Evolutionary conservation across 2,329 filamentous ascomycete species (phyloP).

Genomic region (Allantophomopsis cytisporea): DNA sequence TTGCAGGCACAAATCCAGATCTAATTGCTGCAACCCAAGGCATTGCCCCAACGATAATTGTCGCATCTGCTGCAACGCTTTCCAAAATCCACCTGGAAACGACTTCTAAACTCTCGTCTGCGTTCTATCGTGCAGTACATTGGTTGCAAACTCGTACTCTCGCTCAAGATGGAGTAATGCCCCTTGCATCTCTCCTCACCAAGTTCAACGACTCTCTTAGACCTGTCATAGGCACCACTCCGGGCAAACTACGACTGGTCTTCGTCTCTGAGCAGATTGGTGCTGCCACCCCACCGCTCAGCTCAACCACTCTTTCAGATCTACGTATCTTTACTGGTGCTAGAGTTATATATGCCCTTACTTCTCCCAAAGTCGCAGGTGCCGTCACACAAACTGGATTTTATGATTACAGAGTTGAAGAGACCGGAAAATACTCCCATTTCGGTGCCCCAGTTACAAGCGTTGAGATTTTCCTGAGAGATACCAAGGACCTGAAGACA

Average conservation of each 20-base stretch:
- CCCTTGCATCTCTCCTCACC: constrained; percentile 47
- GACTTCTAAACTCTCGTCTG: constrained; percentile 42
- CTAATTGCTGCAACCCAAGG: constrained; percentile 60
- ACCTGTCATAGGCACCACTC: constrained; percentile 44
- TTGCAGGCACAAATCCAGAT: constrained; percentile 60
- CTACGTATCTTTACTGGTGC: constrained; percentile 70
- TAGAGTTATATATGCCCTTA: constrained; percentile 74
- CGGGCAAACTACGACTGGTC: constrained; percentile 68
- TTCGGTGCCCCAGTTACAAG: constrained; percentile 75
- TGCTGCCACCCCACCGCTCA: constrained; percentile 47
- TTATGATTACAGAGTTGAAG: constrained; percentile 65
- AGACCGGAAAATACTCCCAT: constrained; percentile 36
- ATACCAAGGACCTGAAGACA: constrained; percentile 44
- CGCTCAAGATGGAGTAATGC: constrained; percentile 59
- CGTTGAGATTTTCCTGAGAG: constrained; percentile 63
- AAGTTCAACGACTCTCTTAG: constrained; percentile 44
- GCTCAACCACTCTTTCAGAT: constrained; percentile 60
- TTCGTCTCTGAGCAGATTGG: constrained; percentile 65
- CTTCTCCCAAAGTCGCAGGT: constrained; percentile 72
- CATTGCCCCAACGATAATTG: constrained; percentile 69
- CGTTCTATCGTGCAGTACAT: constrained; percentile 54
- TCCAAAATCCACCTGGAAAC: constrained; percentile 52
- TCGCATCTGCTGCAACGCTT: constrained; percentile 64
- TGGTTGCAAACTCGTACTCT: constrained; percentile 59
- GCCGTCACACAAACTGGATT: constrained; percentile 77